phyloP scores from a whole-genome alignment of 2,329 filamentous ascomycete species.

The Fonsecaea nubica region DNA sequence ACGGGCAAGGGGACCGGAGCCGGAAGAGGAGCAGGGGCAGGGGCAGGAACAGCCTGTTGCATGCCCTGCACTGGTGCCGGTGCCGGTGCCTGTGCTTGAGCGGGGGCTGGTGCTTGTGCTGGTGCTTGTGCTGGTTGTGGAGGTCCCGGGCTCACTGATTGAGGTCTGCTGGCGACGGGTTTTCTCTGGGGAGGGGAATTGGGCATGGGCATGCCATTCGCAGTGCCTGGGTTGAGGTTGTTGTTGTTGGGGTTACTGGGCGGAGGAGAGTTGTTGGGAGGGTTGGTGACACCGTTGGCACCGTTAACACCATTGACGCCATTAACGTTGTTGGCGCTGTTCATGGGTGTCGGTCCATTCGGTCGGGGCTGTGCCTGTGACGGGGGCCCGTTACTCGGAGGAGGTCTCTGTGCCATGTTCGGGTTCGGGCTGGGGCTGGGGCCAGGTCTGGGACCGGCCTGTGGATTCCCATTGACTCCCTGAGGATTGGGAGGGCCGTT shows the following conservation, averaged over 20 bases:
- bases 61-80: neutral
- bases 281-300: neutral
- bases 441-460: conserved; percentile 1
- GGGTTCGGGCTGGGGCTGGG: neutral
- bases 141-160: neutral
- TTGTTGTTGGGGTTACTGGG: neutral
- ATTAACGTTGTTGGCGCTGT: neutral
- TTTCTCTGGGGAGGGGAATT: conserved; percentile 3
- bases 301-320: neutral
- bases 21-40: neutral
- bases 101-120: too few relatives aligned
- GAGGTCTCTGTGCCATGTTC: neutral
- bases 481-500: conserved; percentile 3
- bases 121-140: too few relatives aligned
- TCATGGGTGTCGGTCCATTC: neutral
- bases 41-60: neutral
- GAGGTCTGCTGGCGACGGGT: neutral
- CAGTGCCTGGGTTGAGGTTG: neutral
- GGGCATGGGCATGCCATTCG: neutral
- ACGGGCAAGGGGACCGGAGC: neutral
- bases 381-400: neutral
- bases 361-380: neutral
- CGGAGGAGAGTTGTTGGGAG: neutral
- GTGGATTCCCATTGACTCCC: conserved; percentile 17
- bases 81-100: too few relatives aligned